Conservation (phyloP, 768 basidiomycete genomes). For the Leccinum subgranulosum region DNA sequence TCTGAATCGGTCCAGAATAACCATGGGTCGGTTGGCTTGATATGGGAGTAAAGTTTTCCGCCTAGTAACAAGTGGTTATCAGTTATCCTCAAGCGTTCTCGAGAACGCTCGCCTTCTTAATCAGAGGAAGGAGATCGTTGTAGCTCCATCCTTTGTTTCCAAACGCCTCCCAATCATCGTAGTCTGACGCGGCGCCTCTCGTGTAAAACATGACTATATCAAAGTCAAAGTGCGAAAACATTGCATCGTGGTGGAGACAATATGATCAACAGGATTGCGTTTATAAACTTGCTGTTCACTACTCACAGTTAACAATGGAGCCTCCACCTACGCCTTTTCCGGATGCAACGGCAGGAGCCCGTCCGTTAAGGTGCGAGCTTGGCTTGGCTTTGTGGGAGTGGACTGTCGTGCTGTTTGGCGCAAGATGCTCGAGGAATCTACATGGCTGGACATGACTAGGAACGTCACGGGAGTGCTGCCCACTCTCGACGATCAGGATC, state of each 20-base stretch:
- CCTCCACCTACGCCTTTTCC: background rate
- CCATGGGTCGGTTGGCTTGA: too few relatives aligned
- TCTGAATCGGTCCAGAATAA: too few relatives aligned
- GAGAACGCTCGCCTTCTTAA: constrained; percentile 46
- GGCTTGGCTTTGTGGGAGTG: background rate
- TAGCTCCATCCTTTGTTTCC: constrained; percentile 62
- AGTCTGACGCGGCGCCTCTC: constrained; percentile 59
- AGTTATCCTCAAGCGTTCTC: too few relatives aligned
- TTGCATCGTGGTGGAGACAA: background rate
- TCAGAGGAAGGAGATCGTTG: constrained; percentile 50
- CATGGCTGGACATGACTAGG: background rate
- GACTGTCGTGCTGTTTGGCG: background rate
- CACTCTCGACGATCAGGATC: background rate
- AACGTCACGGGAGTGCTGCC: background rate
- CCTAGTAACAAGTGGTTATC: too few relatives aligned
- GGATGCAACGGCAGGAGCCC: background rate
- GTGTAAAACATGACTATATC: constrained; percentile 43
- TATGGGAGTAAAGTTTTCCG: too few relatives aligned
- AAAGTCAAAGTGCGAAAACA: background rate
- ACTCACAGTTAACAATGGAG: background rate
- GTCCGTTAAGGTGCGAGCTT: background rate
- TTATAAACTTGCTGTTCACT: background rate
- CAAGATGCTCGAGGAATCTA: background rate
- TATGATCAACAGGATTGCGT: background rate
- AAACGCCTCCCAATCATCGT: constrained; percentile 53